Base-by-base conservation (phyloP, 768 basidiomycete species). In the Ephemerocybe angulata region DNA sequence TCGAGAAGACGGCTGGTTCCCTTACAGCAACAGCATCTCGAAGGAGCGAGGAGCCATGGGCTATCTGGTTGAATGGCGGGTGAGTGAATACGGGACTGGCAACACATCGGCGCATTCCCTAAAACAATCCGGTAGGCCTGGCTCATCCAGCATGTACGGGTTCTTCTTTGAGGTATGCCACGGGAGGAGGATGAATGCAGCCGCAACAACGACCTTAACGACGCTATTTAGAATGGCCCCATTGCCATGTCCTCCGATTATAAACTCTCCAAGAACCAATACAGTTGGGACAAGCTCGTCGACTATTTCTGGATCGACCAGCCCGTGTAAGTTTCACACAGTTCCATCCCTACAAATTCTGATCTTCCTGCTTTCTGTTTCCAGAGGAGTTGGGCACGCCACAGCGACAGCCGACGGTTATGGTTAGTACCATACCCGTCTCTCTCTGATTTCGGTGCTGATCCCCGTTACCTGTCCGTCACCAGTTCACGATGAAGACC, bases 281-380 rank as follows among this genome's bases (percentile, higher is more conserved):
- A 81, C 64, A 77, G 80, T 59, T 87, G 85, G 83, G 71, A 77
- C 55, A 76, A 69, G 22, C 63, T 87, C 21, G 79, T 83, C 1
- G 88, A 90, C 66, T 82, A 79, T 58, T 76, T 89, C 33, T 88
- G 85, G 85, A 71, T 90, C 48, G 88, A 90, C 61, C 84, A 88
- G 53, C 88, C 87, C 46, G 86, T 87, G 79, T 80, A 64, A 51
- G 72, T 58, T 19, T n/a, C 17, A 11, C 29, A 7, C 17, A 24
- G 4, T 28, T 28, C 24, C 12, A 48, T 44, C 27, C 27, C 22
- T 30, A 38, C 38, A 33, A 52, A n/a, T 15, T 24, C 40, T 3
- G 28, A 29, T 24, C 8, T 30, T 57, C 48, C 30, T 44, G 12
- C 52, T 40, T 55, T 52, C 42, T 58, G 19, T 52, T 19, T 28